Base-by-base conservation (phyloP, 1,139 yeast species). In the Suhomyces maxii region DNA sequence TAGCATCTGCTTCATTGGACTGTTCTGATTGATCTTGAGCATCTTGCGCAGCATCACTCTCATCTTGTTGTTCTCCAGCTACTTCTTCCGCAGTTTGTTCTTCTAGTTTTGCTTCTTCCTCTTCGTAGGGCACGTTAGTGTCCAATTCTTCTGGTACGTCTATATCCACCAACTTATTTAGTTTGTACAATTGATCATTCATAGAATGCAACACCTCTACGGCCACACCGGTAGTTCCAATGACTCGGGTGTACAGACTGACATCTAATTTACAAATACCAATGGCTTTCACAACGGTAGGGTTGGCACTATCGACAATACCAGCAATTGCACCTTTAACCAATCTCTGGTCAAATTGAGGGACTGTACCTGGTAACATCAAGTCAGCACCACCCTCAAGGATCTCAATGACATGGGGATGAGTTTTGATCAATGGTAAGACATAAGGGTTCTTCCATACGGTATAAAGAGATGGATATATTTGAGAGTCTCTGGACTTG, bases 361-460 rank as follows among this genome's bases (percentile, higher is more conserved):
- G 87, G 7, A 87, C 72, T 3, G 93, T 82, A 0, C 99, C 99
- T 0, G 96, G 95, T 33, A 88, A 73, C 97, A 93, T 91, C 56
- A 93, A 72, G 61, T 91, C 86, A 0, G 98, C 97, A 8, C 97
- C 97, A 50, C 80, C 82, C 34, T 75, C 70, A 28, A 90, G 66
- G 46, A 79, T 79, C 42, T 69, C 63, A 14, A 91, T 74, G 2
- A 93, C 97, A 55, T 77, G 81, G 10, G 81, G 80, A 60, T 89
- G 93, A 0, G 97, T 91, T 46, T 70, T 65, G 3, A 91, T 79
- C 2, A 76, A 61, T 0, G 96, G 96, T 26, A 89, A 56, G 8
- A 89, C 49, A 50, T 68, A 77, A 0, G 93, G 90, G 37, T 80
- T 76, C 31, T 74, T 72, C 95, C 96, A 89, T 37, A 84, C 63